A percentile compares a stretch with the other conserved stretches of the same genome.
phyloP scores from a whole-genome alignment of 371 early-diverging fungal species.

The Mortierella sp. region DNA sequence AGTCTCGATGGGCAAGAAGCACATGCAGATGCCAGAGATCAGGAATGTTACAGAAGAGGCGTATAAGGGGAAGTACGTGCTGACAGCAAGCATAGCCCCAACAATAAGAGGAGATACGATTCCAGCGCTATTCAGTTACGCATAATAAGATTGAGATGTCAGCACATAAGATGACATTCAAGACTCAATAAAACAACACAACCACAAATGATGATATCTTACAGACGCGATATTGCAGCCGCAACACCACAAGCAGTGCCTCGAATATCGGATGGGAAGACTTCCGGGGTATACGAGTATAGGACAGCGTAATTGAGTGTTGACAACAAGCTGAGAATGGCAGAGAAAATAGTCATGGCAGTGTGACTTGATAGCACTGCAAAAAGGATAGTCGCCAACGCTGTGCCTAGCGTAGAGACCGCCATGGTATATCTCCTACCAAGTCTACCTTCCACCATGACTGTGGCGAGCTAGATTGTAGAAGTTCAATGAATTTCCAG shows the following conservation, averaged over 20 bases:
- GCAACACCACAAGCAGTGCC: constrained; percentile 88
- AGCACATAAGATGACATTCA: neutral
- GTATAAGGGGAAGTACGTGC: constrained; percentile 74
- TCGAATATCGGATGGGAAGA: constrained; percentile 80
- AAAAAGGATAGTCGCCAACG: constrained; percentile 75
- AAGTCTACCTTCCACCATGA: constrained; percentile 78
- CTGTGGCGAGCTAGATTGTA: constrained; percentile 70
- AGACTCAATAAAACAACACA: neutral
- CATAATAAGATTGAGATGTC: neutral
- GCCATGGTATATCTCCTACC: constrained; percentile 91
- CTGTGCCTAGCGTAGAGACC: constrained; percentile 77
- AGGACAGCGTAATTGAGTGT: constrained; percentile 87
- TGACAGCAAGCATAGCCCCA: constrained; percentile 72
- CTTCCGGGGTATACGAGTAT: constrained; percentile 93
- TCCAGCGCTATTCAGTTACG: constrained; percentile 64
- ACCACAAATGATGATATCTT: constrained; percentile 12
- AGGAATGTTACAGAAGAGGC: constrained; percentile 72
- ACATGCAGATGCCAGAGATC: constrained; percentile 71
- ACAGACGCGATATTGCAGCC: constrained; percentile 80
- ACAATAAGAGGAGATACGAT: constrained; percentile 82
- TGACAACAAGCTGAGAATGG: constrained; percentile 76
- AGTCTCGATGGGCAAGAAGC: constrained; percentile 80
- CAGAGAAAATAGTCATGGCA: constrained; percentile 74
- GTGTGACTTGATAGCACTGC: constrained; percentile 64
- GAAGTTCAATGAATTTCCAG: neutral